Evolutionary conservation across 2,329 filamentous ascomycete genomes (phyloP).

Genomic region (Colletotrichum incanum): DNA sequence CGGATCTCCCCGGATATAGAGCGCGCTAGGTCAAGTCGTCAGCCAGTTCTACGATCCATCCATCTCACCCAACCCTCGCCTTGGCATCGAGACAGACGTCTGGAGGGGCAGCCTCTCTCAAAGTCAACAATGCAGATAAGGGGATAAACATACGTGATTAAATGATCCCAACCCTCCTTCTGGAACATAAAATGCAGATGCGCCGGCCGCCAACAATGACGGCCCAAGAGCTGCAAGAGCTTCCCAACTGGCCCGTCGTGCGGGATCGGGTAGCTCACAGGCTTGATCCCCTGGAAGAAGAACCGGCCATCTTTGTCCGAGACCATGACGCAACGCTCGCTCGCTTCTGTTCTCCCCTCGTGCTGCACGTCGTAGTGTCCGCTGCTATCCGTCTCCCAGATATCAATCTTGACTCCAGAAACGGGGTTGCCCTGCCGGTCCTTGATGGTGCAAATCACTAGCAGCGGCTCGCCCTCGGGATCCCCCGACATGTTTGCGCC

Average conservation of each 20-base stretch:
- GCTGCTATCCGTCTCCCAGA: slow-evolving; percentile 84
- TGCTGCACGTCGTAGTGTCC: slow-evolving; percentile 86
- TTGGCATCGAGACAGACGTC: neutral
- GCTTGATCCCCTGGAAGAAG: slow-evolving; percentile 89
- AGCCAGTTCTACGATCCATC: neutral
- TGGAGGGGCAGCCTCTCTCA: neutral
- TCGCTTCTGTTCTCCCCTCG: slow-evolving; percentile 63
- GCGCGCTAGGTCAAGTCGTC: slow-evolving; percentile 65
- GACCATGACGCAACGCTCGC: slow-evolving; percentile 67
- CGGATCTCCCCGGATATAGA: slow-evolving; percentile 84
- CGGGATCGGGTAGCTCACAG: slow-evolving; percentile 89
- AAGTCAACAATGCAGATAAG: too few species aligned
- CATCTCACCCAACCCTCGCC: neutral
- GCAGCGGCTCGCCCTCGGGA: slow-evolving; percentile 74
- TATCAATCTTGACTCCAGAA: slow-evolving; percentile 76
- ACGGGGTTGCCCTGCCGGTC: slow-evolving; percentile 75
- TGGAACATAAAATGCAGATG: slow-evolving; percentile 94
- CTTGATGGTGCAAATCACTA: slow-evolving; percentile 78
- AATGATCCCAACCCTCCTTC: slow-evolving; percentile 82
- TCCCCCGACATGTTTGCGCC: slow-evolving; percentile 76
- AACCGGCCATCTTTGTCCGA: slow-evolving; percentile 62
- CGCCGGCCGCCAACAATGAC: slow-evolving; percentile 84
- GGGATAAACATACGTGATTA: slow-evolving; percentile 79
- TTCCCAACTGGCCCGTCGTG: slow-evolving; percentile 87
- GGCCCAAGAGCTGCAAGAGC: slow-evolving; percentile 74